Evolutionary conservation across 2,329 filamentous ascomycete genomes (phyloP), one percentile per base, ranked within the genome.

Genomic region (Reticulascus tulasneorum): DNA sequence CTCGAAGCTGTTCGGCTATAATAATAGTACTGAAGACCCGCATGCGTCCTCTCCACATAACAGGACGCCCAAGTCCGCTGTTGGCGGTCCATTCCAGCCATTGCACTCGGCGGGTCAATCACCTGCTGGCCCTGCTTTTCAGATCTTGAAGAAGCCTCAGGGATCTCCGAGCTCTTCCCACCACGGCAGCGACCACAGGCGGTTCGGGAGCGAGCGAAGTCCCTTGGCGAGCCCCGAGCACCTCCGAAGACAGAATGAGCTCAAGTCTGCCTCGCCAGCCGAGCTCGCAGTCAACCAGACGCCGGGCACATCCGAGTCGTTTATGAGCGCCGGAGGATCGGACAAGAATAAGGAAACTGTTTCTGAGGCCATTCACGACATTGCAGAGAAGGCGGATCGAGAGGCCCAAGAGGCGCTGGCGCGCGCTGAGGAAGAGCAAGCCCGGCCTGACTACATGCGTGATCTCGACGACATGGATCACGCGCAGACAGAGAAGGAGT

Each of bases 361-460:
- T 20, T 71, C 83, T 15, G 78, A 86, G 37, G 81, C 84, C 18
- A 69, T 89, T 25, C 75, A 69, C 46, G 80, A 79, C 26, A 67
- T 89, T 45, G 84, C 82, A 27, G 58, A 58, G 32, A 62, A 66
- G 47, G 71, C 60, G 15, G 64, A 75, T 42, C 58, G 62, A 7
- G 69, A 74, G 51, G 80, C 84, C 4, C 78, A 81, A 49, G 75
- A 84, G 52, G 80, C 82, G 29, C 62, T 87, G 37, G 76, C 73
- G 30, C 66, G 74, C 35, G 72, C 69, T 20, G 65, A 73, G 44
- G 75, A 84, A 51, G 80, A 82, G 28, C 62, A 87, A 37, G 75
- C 73, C 33, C 65, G 73, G 33, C 71, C 69, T n/a, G 68, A 75
- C 51, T 59, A 71, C 20, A 63, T 72, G 44, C 62, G 71, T 47